Base-by-base conservation (phyloP, 108 stramenopile genomes). In the Pseudonitzschia delicatissima region DNA sequence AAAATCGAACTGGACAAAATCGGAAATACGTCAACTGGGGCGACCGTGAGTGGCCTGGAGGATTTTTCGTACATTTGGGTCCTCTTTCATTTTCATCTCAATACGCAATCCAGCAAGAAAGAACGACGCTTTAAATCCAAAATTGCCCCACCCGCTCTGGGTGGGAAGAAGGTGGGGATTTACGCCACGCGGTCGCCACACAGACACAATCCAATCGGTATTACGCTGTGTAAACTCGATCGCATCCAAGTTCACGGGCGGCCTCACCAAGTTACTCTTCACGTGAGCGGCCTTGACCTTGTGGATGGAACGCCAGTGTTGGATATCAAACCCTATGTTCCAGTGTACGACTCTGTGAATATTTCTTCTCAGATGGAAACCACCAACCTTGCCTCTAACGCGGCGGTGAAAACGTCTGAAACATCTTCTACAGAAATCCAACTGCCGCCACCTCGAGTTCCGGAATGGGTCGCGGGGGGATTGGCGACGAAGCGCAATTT, bases 171-270 rank as follows among this genome's bases (percentile, higher is more conserved):
- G 69, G 94, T 97, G 13, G 99, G 99, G n/a, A 81, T 95, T 28
- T 90, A 95, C 44, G 85, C 96, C 29, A 98, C 98, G 0, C 77
- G 99, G n/a, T 88, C 94, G 42, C 99, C 99, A 3, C 99, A 99
- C 77, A 87, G 98, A 13, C 89, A 89, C 53, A 98, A 98, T 72
- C 95, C 91, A 0, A 81, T 99, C 50, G 98, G 98, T 7, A 79
- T 99, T 7, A 91, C 94, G 15, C 68, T 98, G 33, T 92, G 92
- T 60, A 78, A 81, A 59, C 49, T 99, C 28, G 94, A 94, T 59
- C 42, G 64, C 12, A 76, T 92, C 23, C 60, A 79, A 49, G 52
- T 68, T 18, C 39, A 72, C 25, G 53, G 62, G 7, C n/a, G n/a
- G n/a, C 32, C 45, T 1, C 45, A 60, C 7, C 33, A 63, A 7